A percentile compares a stretch with the other conserved stretches of the same genome.
Conservation (phyloP, 2,329 filamentous ascomycete species). For the Cladosporium sp. region DNA sequence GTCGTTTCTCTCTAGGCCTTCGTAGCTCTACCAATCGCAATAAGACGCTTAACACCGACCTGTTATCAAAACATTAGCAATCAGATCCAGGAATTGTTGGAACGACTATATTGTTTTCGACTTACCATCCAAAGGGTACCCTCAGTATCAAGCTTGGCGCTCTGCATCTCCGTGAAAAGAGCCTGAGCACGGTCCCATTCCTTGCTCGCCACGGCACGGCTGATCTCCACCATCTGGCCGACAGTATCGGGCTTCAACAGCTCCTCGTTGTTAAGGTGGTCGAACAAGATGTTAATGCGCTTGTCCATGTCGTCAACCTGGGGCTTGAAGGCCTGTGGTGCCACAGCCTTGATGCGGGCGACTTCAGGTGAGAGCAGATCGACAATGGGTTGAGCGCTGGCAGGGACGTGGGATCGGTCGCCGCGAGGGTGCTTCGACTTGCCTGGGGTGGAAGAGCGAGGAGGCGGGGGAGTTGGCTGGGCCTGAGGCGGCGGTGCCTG, state of each 20-base stretch:
- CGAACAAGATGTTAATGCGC: constrained; percentile 88
- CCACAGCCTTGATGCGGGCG: constrained; percentile 81
- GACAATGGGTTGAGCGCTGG: constrained; percentile 72
- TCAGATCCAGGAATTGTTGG: background rate
- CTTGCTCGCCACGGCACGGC: constrained; percentile 40
- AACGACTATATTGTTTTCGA: constrained; percentile 21
- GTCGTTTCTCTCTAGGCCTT: constrained; percentile 9
- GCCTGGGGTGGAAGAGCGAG: constrained; percentile 43
- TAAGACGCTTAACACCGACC: constrained; percentile 32
- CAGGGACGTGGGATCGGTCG: constrained; percentile 85
- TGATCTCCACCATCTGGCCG: constrained; percentile 62
- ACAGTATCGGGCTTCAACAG: constrained; percentile 79
- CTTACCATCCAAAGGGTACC: constrained; percentile 55
- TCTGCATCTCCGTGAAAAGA: constrained; percentile 49
- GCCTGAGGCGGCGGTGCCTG: constrained; percentile 19
- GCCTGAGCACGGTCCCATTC: constrained; percentile 48
- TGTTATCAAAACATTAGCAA: background rate
- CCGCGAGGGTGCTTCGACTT: constrained; percentile 56
- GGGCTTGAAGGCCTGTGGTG: constrained; percentile 79
- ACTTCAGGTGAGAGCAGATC: constrained; percentile 82
- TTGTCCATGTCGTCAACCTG: constrained; percentile 95
- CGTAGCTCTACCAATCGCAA: constrained; percentile 38
- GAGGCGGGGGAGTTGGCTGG: constrained; percentile 23
- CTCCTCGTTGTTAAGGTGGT: constrained; percentile 95
- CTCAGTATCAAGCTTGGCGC: constrained; percentile 47